A percentile compares a stretch with the other conserved stretches of the same genome.
Evolutionary conservation across 208 protist species (phyloP).

Genomic region (Porcisia hertigi): DNA sequence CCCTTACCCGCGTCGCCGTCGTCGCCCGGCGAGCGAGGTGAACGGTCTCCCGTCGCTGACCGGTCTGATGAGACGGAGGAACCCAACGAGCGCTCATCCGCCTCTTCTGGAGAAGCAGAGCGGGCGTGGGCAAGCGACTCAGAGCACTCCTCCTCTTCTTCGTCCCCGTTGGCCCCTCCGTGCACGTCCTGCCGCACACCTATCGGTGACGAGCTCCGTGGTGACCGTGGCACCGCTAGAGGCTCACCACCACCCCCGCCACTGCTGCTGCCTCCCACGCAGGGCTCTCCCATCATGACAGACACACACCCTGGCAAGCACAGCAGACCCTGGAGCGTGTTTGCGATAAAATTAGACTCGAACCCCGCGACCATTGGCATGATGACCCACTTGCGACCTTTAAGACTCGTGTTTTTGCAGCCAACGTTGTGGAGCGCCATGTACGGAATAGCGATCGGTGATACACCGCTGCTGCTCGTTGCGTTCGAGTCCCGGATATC

Average conservation of each 20-base stretch:
- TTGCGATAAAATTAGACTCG: slow-evolving; percentile 46
- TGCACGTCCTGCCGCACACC: background rate
- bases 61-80: slow-evolving; percentile 3
- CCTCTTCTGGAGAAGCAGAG: background rate
- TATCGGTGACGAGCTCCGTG: background rate
- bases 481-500: background rate
- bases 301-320: slow-evolving; percentile 58
- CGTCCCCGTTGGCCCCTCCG: background rate
- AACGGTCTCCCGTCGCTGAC: background rate
- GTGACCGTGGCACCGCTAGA: background rate
- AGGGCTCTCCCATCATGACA: slow-evolving; percentile 39
- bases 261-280: background rate
- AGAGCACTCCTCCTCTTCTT: background rate
- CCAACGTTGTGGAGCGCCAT: slow-evolving; percentile 37
- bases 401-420: slow-evolving; percentile 8
- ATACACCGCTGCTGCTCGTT: slow-evolving; percentile 2
- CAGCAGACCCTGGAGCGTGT: slow-evolving; percentile 49
- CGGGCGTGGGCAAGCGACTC: background rate
- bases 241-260: background rate
- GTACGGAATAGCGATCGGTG: slow-evolving; percentile 42
- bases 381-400: slow-evolving; percentile 45
- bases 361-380: slow-evolving; percentile 48
- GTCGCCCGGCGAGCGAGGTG: background rate
- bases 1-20: background rate
- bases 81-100: slow-evolving; percentile 4